phyloP scores from a whole-genome alignment of 805 yeast species.

The Brettanomyces sp. region DNA sequence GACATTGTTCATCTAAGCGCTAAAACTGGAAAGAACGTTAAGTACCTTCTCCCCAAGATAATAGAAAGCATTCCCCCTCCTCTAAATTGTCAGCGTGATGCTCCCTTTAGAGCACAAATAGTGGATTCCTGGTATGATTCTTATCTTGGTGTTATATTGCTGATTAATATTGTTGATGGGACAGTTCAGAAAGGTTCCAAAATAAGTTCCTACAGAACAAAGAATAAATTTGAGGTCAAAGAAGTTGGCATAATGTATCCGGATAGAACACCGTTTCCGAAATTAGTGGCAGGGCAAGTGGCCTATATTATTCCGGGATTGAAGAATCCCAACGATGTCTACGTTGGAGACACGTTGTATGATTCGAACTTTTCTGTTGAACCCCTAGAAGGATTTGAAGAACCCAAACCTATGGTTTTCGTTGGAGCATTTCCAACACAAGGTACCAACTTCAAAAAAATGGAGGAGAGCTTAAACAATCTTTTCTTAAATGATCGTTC shows the following conservation, averaged over 20 bases:
- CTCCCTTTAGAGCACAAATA: constrained; percentile 62
- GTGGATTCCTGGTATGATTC: constrained; percentile 98
- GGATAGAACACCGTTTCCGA: constrained; percentile 57
- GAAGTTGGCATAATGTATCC: constrained; percentile 97
- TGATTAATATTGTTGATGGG: constrained; percentile 84
- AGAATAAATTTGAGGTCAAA: constrained; percentile 71
- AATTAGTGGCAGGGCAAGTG: constrained; percentile 80
- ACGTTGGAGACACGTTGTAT: constrained; percentile 85
- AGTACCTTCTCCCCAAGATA: constrained; percentile 68
- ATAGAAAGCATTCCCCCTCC: constrained; percentile 65
- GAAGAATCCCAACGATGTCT: constrained; percentile 78
- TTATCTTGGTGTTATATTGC: constrained; percentile 81
- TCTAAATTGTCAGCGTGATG: constrained; percentile 33
- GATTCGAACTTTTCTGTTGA: constrained; percentile 50
- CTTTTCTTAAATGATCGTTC: constrained; percentile 87
- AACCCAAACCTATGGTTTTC: constrained; percentile 96
- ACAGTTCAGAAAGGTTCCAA: constrained; percentile 62
- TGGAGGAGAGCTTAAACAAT: constrained; percentile 86
- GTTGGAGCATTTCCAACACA: constrained; percentile 98
- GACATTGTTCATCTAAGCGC: constrained; percentile 85
- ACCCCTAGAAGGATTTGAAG: constrained; percentile 91
- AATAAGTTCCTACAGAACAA: constrained; percentile 69
- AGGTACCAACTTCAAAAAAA: constrained; percentile 76
- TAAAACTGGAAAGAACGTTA: constrained; percentile 80
- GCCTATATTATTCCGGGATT: constrained; percentile 94